Base-by-base conservation (phyloP, 371 early-diverging fungal species). In the Cokeromyces recurvatus region DNA sequence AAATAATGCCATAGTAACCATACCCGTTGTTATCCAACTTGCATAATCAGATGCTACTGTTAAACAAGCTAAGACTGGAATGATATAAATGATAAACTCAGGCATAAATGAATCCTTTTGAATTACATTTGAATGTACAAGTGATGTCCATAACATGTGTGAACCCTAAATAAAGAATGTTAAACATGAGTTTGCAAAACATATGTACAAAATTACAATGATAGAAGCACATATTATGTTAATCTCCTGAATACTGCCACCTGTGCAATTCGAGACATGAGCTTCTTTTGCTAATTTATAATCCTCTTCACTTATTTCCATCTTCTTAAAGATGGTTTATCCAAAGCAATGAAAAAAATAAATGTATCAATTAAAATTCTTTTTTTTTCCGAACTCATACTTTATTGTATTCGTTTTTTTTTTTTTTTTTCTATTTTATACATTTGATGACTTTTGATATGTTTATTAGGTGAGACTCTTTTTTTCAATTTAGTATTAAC, bases 181-280 rank as follows among this genome's bases (percentile, higher is more conserved):
- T 3, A 32, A 11, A 17, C 1, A 29, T 3, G 6, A n/a, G 4
- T n/a, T 20, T 6, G 8, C 4, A 15, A 19, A 15, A 4, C 12
- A 23, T 27, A 34, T 20, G 20, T 11, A 25, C 5, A 32, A 3
- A 42, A 62, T 52, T 72, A 84, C 82, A 51, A 78, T 62, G 21
- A 80, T 53, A 1, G 81, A 66, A 1, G 68, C 59, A 35, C 83
- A 71, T 15, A 85, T 70, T 9, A 60, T 43, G 27, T 71, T 77
- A 12, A 84, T 66, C 43, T 90, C 90, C 16, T 27, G 22, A 42
- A 83, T 65, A n/a, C 81, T 73, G 0, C 86, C 82, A n/a, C 89
- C 90, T 12, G 69, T 64, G 51, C 77, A 83, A 35, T 84, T 80
- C 2, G 79, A 60, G 3, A 87, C 89, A 72, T 83, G 85, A 11